Evolutionary conservation across 495 filamentous ascomycete genomes (phyloP), one percentile per base, ranked within the genome.

Genomic region (Podospora australis): DNA sequence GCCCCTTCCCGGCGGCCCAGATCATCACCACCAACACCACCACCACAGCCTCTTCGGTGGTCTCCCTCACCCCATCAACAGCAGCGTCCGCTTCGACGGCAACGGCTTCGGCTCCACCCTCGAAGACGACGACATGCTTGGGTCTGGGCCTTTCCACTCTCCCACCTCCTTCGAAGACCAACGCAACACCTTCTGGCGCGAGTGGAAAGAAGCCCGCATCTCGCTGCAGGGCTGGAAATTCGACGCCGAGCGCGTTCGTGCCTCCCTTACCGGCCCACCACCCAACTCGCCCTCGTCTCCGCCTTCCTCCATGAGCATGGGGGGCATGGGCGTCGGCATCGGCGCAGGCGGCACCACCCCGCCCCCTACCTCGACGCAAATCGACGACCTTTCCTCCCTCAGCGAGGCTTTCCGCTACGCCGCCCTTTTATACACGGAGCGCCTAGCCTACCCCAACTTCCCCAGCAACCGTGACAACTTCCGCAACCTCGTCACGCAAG

Each of bases 321-420:
- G 40, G 14, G 40, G 40, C 14, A 36, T 36, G 32, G 32, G 32
- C 14, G 32, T 36, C 13, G 32, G 32, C 13, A 29, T 13, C 28
- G 30, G n/a, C 19, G 14, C 20, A 42, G 16, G 49, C 49, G 42
- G 39, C 58, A n/a, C 46, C 58, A 22, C 35, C 53, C 28, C 51
- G 39, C 32, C 44, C 52, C 21, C 30, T 38, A 22, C 60, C 64
- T 6, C 43, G 60, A 6, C 63, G n/a, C 73, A 78, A 63, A 49
- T 78, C 41, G 70, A 71, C 54, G 69, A 74, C 60, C 61, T 73
- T 29, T 58, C 85, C 75, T 70, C 74, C 77, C 59, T 84, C 63
- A 92, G 86, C 40, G 90, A 96, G 59, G 84, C 87, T 6, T 96
- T 95, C 72, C 86, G 90, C 21, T 86, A 90, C 58, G 80, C 89